Evolutionary conservation across 768 basidiomycete species (phyloP).

Genomic region (Crucibulum laeve): DNA sequence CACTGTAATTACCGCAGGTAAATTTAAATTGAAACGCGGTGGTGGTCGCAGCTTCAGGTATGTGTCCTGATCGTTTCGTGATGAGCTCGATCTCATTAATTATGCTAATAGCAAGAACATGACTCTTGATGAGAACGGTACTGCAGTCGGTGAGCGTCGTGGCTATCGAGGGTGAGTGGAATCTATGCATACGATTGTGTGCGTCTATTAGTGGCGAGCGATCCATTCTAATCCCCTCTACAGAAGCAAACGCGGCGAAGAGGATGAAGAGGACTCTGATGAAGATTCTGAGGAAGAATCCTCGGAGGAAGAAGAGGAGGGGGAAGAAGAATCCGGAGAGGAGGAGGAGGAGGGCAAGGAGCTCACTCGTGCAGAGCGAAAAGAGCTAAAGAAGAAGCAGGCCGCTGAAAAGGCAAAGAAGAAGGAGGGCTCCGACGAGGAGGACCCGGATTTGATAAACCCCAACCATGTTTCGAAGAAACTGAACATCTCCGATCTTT

Average conservation of each 20-base stretch:
- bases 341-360: slow-evolving; percentile 45
- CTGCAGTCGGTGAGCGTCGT: slow-evolving; percentile 34
- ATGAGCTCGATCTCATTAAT: slow-evolving; percentile 9
- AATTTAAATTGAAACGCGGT: slow-evolving; percentile 84
- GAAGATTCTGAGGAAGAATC: slow-evolving; percentile 40
- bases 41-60: slow-evolving; percentile 86
- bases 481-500: slow-evolving; percentile 73
- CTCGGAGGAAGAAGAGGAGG: slow-evolving; percentile 39
- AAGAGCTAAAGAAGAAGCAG: slow-evolving; percentile 82
- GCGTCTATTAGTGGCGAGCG: neutral
- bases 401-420: slow-evolving; percentile 40
- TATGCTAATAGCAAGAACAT: slow-evolving; percentile 49
- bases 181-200: slow-evolving; percentile 4
- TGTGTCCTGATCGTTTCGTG: slow-evolving; percentile 4
- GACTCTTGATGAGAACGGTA: slow-evolving; percentile 52
- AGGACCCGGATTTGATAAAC: slow-evolving; percentile 71
- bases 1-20: slow-evolving; percentile 38
- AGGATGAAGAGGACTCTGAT: slow-evolving; percentile 39
- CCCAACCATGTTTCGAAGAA: slow-evolving; percentile 75
- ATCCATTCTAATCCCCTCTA: neutral
- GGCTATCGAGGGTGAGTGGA: slow-evolving; percentile 40
- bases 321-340: slow-evolving; percentile 42
- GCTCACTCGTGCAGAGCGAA: slow-evolving; percentile 66
- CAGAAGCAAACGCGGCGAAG: slow-evolving; percentile 10
- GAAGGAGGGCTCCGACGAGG: slow-evolving; percentile 36